Conservation (phyloP, 23 red algal genomes). For the Gracilaria caudata region DNA sequence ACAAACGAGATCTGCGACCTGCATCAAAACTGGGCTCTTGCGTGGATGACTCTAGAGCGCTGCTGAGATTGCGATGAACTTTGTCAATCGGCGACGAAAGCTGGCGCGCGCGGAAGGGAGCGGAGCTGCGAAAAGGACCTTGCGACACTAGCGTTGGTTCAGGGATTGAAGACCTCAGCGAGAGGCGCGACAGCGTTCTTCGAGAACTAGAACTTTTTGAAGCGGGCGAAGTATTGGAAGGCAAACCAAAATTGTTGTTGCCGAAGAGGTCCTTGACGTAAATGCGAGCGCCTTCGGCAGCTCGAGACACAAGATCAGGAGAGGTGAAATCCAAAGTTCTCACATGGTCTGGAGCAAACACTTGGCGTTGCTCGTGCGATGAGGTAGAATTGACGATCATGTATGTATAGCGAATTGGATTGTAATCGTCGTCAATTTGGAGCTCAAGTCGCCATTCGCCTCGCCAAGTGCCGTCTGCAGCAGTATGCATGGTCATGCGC, state of each 20-base stretch:
- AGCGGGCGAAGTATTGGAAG: neutral
- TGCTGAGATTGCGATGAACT: neutral
- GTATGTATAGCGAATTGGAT: constrained; percentile 52
- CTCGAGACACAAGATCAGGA: constrained; percentile 35
- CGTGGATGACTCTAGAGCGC: neutral
- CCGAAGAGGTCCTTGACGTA: constrained; percentile 55
- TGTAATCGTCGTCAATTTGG: constrained; percentile 67
- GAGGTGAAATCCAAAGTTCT: constrained; percentile 41
- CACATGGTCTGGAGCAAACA: constrained; percentile 33
- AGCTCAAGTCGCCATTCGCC: constrained; percentile 66
- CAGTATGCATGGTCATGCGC: constrained; percentile 63
- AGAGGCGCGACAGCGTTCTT: constrained; percentile 9
- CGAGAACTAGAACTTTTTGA: constrained; percentile 40
- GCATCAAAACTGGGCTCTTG: neutral
- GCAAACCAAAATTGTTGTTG: constrained; percentile 48
- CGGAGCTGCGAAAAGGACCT: constrained; percentile 28
- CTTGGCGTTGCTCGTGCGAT: constrained; percentile 5
- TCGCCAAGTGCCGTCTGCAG: constrained; percentile 54
- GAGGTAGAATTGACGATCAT: constrained; percentile 47
- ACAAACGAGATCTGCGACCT: neutral
- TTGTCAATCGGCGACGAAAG: constrained; percentile 11
- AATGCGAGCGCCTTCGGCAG: constrained; percentile 48
- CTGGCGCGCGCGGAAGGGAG: constrained; percentile 13
- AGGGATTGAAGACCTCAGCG: neutral
- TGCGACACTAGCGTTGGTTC: constrained; percentile 25